Evolutionary conservation across 768 basidiomycete genomes (phyloP), one percentile per base, ranked within the genome.

Genomic region (Leucogyrophana mollusca): DNA sequence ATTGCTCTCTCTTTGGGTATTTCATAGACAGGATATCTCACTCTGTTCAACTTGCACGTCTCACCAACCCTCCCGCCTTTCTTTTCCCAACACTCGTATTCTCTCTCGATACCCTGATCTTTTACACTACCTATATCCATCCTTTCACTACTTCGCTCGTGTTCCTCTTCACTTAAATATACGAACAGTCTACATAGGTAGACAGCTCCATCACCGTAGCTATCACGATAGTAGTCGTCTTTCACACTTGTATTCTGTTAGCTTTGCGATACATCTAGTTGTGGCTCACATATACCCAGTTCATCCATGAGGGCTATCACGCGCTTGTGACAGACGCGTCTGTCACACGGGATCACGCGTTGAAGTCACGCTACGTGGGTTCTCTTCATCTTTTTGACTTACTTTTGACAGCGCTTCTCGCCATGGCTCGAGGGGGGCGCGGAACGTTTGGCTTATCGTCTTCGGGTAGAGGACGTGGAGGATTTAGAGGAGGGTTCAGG

Each of bases 391-490:
- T n/a, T n/a, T n/a, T n/a, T n/a, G n/a, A n/a, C n/a, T n/a, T n/a
- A n/a, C n/a, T n/a, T n/a, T n/a, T n/a, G n/a, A n/a, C n/a, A n/a
- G n/a, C 16, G 45, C 43, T 18, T 33, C 23, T 18, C 14, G 14
- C 17, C n/a, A 65, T 67, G 66, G 77, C 75, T 41, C 71, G 77
- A 57, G 80, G 82, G 39, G 53, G 50, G 40, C 71, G 73, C 27
- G 73, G 76, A 24, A 70, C 69, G 18, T 84, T 85, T 62, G 83
- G 82, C 10, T 69, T 82, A 21, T 69, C 80, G 9, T 78, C 79
- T 22, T 63, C 67, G 43, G 71, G 77, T 44, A 55, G 57, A 22
- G 58, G 61, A 9, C 65, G 64, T 18, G 71, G 74, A 22, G 68
- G 74, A 42, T 62, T 68, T 30, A 68, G 72, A 14, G 70, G 70